phyloP scores from a whole-genome alignment of 768 basidiomycete genomes.

The Sarcomyxa edulis region DNA sequence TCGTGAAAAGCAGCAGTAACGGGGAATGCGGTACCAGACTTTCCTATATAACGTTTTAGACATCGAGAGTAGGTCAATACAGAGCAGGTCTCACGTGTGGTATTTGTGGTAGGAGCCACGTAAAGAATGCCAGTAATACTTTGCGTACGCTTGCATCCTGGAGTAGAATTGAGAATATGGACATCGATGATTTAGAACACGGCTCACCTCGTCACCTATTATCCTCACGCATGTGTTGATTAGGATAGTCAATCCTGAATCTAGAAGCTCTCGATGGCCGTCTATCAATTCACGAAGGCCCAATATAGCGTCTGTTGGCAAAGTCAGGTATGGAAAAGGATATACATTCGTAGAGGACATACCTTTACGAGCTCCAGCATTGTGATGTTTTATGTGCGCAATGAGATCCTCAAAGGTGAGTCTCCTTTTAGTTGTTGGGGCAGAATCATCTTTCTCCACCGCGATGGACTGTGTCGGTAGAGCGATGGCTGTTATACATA shows the following conservation, averaged over 20 bases:
- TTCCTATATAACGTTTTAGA: slow-evolving; percentile 36
- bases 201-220: slow-evolving; percentile 75
- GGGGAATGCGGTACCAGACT: slow-evolving; percentile 71
- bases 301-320: slow-evolving; percentile 56
- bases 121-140: slow-evolving; percentile 58
- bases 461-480: slow-evolving; percentile 82
- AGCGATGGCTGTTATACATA: slow-evolving; percentile 69
- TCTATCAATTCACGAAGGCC: slow-evolving; percentile 73
- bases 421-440: slow-evolving; percentile 73
- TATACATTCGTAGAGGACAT: slow-evolving; percentile 7
- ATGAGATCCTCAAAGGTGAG: slow-evolving; percentile 75
- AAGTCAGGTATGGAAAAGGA: not conserved
- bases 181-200: not conserved
- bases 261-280: slow-evolving; percentile 49
- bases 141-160: slow-evolving; percentile 83
- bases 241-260: slow-evolving; percentile 46
- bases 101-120: slow-evolving; percentile 67
- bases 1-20: slow-evolving; percentile 74
- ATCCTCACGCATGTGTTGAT: slow-evolving; percentile 61
- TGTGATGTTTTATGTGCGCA: slow-evolving; percentile 80
- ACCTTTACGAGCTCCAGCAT: slow-evolving; percentile 71
- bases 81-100: slow-evolving; percentile 38
- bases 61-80: slow-evolving; percentile 1
- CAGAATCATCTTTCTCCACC: slow-evolving; percentile 43
- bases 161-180: slow-evolving; percentile 7